A percentile compares a stretch with the other conserved stretches of the same genome.
phyloP scores from a whole-genome alignment of 805 yeast genomes.

The Metschnikowia dekortorum region DNA sequence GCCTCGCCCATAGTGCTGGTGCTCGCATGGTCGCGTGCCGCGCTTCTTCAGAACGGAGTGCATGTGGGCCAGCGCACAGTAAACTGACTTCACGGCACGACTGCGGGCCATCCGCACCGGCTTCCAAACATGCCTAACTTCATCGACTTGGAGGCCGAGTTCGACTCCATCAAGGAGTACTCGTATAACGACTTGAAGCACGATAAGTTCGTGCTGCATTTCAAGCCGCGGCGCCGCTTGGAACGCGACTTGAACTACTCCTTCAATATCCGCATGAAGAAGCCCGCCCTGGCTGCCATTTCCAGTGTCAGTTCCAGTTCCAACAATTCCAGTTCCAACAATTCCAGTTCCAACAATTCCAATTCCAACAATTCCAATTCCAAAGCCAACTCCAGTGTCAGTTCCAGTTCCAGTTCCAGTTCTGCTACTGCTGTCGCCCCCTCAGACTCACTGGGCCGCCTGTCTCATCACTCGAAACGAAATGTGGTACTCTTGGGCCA shows the following conservation, averaged over 20 bases:
- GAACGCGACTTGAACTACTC: constrained; percentile 3
- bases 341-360: neutral
- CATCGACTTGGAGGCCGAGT: constrained; percentile 25
- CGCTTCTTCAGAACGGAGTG: neutral
- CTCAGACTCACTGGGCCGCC: neutral
- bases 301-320: neutral
- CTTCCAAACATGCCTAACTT: neutral
- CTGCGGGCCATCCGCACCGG: neutral
- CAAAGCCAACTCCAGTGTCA: neutral
- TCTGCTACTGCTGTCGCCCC: neutral
- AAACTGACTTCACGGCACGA: neutral
- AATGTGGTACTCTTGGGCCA: neutral
- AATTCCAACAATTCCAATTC: neutral
- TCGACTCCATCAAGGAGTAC: constrained; percentile 23
- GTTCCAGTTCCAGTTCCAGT: neutral
- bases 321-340: neutral
- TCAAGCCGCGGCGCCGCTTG: constrained; percentile 9
- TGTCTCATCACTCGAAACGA: neutral
- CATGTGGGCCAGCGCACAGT: neutral
- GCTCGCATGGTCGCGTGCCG: no score
- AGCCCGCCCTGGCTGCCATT: neutral
- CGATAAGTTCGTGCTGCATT: constrained; percentile 17
- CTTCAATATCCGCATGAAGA: constrained; percentile 4
- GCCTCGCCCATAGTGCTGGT: no score
- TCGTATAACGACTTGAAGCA: constrained; percentile 16